phyloP scores from a whole-genome alignment of 179 eudicot species.

The Heliamphora pulchella region DNA sequence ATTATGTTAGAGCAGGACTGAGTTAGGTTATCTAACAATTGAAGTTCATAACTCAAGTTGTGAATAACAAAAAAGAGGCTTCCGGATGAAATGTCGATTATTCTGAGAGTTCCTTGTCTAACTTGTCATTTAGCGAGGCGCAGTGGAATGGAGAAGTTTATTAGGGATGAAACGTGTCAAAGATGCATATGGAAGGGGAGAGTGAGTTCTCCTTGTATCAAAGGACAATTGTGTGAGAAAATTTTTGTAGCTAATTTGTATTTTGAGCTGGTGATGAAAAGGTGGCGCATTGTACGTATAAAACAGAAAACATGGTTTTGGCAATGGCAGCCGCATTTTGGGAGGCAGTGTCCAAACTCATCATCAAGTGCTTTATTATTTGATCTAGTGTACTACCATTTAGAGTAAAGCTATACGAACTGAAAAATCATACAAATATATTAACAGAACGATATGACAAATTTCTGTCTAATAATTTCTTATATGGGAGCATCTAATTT shows the following conservation, averaged over 20 bases:
- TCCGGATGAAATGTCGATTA: background rate
- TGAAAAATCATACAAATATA: background rate
- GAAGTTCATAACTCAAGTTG: background rate
- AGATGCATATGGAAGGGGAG: background rate
- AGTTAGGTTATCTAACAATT: background rate
- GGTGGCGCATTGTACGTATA: too few species aligned
- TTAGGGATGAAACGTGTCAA: background rate
- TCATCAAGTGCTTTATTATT: background rate
- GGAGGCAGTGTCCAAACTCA: background rate
- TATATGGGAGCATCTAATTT: background rate
- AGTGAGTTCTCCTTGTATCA: too few species aligned
- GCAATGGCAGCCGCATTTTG: background rate
- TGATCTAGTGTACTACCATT: background rate
- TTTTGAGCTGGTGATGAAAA: background rate
- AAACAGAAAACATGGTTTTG: too few species aligned
- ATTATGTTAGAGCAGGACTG: background rate
- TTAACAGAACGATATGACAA: background rate
- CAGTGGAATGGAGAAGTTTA: too few species aligned
- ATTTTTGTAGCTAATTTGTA: too few species aligned
- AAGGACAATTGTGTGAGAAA: too few species aligned
- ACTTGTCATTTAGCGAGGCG: too few species aligned
- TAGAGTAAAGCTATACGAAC: background rate
- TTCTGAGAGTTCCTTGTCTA: too few species aligned
- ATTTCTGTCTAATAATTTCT: background rate
- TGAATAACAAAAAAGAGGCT: background rate